Base-by-base conservation (phyloP, 495 filamentous ascomycete species). In the Hypomontagnella monticulosa region DNA sequence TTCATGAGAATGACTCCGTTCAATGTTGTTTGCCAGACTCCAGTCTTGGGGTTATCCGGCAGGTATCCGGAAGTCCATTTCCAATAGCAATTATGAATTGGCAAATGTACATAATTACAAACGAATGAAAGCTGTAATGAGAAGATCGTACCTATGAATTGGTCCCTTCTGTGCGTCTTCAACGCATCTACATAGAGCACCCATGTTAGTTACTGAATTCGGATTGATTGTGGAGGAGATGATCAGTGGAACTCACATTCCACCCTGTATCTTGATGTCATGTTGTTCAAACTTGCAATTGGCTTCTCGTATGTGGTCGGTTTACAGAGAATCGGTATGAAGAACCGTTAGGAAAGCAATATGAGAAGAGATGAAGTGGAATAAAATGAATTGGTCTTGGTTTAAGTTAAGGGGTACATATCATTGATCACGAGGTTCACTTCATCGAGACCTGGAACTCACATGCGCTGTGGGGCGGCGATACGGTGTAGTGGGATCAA, bases 221-320 rank as follows among this genome's bases (percentile, higher is more conserved):
- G 4, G 54, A 40, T 20, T 12, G 27, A 44, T 56, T 20, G 33
- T 20, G 57, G 52, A 50, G 49, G 50, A 34, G 34, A 47, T 32
- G 37, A 59, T 54, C 42, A 36, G 47, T 71, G 30, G 33, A 23
- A 71, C 77, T 71, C 76, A 93, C 91, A 96, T 82, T 97, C 93
- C 66, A 97, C 93, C 47, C 93, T 85, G 74, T 97, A 97, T 53
- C 93, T 84, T 14, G 91, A 91, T 11, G 93, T 97, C 93, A 97
- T 97, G 16, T 46, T 67, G 51, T 32, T 15, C 6, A 20, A 69
- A 48, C 18, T 58, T 43, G 30, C 14, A 56, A 48, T 43, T 20
- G 8, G 23, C 7, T 57, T 48, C 15, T 15, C 30, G 1, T 67
- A 41, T 11, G 18, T 36, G 1, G 10, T 12, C 1, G 12, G 11